phyloP scores from a whole-genome alignment of 495 filamentous ascomycete genomes.

The Astrothelium macrocarpum region DNA sequence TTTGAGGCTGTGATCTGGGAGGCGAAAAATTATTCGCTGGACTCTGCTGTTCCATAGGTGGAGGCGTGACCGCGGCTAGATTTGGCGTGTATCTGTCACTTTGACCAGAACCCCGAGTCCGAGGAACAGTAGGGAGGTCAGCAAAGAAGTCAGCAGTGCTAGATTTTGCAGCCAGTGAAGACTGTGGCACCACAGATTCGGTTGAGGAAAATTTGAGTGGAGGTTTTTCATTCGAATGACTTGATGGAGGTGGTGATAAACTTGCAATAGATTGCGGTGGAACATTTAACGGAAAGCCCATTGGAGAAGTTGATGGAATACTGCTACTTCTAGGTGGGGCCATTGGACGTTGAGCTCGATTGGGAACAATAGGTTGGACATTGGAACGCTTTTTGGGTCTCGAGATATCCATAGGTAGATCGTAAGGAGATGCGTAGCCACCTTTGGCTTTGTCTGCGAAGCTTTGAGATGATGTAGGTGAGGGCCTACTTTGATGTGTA shows the following conservation, averaged over 20 bases:
- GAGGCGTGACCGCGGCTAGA: constrained; percentile 9
- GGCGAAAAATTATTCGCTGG: neutral
- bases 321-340: constrained; percentile 56
- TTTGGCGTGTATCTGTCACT: constrained; percentile 45
- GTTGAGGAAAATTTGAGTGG: constrained; percentile 15
- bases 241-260: constrained; percentile 29
- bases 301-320: constrained; percentile 28
- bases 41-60: constrained; percentile 20
- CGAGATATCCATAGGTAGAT: constrained; percentile 81
- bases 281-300: neutral
- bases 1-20: neutral
- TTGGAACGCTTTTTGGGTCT: constrained; percentile 52
- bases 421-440: constrained; percentile 88
- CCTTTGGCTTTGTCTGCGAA: constrained; percentile 83
- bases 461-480: constrained; percentile 43
- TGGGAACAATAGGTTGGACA: constrained; percentile 22
- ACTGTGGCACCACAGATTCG: neutral
- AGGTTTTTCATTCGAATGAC: constrained; percentile 17
- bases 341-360: constrained; percentile 30
- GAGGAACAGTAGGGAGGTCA: constrained; percentile 63
- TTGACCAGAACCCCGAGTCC: constrained; percentile 38
- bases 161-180: constrained; percentile 25
- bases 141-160: constrained; percentile 66
- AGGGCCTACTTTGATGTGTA: constrained; percentile 35
- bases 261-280: constrained; percentile 11